Evolutionary conservation across 2,329 filamentous ascomycete genomes (phyloP), one percentile per base, ranked within the genome.

Genomic region (Metarhizium sp.): DNA sequence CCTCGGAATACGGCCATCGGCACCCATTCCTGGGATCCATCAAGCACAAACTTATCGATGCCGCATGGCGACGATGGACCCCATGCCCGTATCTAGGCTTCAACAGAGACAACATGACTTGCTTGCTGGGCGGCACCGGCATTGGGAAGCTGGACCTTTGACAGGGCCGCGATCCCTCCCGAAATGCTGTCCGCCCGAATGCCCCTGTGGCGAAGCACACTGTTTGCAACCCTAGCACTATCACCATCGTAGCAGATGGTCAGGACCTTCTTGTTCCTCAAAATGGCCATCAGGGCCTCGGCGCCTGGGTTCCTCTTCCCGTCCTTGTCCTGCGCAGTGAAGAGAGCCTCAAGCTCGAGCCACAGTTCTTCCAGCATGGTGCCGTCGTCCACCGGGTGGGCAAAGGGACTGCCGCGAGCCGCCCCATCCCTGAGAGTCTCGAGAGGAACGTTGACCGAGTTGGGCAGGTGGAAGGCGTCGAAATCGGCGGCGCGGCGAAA

Each of bases 181-280:
- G 67, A 66, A 20, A 79, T 62, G 59, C 75, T 75, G 48, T 75
- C 71, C 3, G 77, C 75, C 46, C 74, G 69, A 29, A 76, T 66
- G 0, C 75, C 76, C 60, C 76, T 78, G 0, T 77, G 77, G 34
- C 78, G 71, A 54, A 82, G 65, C 3, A 82, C 72, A 55, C 78
- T 80, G 29, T 77, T 77, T n/a, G 78, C 78, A 11, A 82, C 73
- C 4, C 79, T 69, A 6, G 79, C 71, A 18, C 75, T 77, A 53
- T 82, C 77, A 2, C 79, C 79, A 52, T 78, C 69, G 53, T 81
- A 80, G 60, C 78, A 81, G 11, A 80, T 60, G 11, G 79, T 66
- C 20, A 81, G 60, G 10, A 79, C 67, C 30, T 69, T 71, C 52
- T 71, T 71, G 6, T 64, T 67, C 20, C 62, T 60, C 10, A 75